Conservation (phyloP, 2,329 filamentous ascomycete genomes). For the Aciculosporium take region DNA sequence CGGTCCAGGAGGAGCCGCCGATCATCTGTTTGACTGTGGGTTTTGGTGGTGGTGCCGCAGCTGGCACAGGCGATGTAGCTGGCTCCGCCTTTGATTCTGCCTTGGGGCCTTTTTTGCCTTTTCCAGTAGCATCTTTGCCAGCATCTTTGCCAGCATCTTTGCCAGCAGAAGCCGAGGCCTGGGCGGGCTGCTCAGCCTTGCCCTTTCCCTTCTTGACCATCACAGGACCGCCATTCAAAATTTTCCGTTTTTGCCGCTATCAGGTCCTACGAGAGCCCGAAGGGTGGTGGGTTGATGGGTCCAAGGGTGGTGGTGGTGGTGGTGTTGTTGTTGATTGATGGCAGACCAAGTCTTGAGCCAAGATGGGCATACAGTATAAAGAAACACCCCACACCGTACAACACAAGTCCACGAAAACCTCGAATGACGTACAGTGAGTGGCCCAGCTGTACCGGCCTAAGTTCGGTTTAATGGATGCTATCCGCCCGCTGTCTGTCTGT, state of each 20-base stretch:
- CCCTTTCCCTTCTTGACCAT: conserved; percentile 43
- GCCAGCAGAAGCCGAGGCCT: conserved; percentile 25
- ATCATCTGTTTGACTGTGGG: conserved; percentile 68
- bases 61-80: conserved; percentile 18
- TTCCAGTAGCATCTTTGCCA: conserved; percentile 35
- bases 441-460: neutral
- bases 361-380: no score
- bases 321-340: neutral
- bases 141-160: conserved; percentile 31
- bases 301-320: no score
- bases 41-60: conserved; percentile 37
- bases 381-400: no score
- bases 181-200: conserved; percentile 27
- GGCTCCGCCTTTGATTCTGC: conserved; percentile 19
- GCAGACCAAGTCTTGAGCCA: neutral
- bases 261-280: neutral
- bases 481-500: no score
- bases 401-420: neutral
- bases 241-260: neutral
- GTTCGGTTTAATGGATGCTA: neutral
- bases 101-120: conserved; percentile 27
- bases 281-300: neutral
- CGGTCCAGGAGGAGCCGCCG: conserved; percentile 91
- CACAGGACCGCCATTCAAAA: neutral
- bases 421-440: neutral